Evolutionary conservation across 208 protist genomes (phyloP).

Genomic region (Leishmania mexicana): DNA sequence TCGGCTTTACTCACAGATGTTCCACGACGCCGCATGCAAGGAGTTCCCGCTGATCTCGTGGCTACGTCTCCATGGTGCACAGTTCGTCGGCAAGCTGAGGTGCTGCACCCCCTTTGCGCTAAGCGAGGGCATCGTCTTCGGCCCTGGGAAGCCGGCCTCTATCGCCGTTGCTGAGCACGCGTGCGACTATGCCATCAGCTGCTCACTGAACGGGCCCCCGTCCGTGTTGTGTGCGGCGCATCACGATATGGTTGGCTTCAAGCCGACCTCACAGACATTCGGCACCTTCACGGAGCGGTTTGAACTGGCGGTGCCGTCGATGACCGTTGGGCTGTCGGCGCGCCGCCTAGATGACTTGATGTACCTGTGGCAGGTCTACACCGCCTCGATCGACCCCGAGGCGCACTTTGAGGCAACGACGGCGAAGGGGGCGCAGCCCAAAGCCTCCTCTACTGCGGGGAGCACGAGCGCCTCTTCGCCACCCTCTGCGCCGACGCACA

Average conservation of each 20-base stretch:
- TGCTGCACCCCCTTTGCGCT: slow-evolving; percentile 69
- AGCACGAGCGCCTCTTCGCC: not conserved
- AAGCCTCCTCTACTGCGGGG: not conserved
- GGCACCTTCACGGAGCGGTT: slow-evolving; percentile 80
- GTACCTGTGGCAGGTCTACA: slow-evolving; percentile 89
- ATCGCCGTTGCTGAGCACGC: slow-evolving; percentile 52
- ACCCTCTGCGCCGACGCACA: not conserved
- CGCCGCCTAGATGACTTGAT: slow-evolving; percentile 78
- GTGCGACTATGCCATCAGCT: slow-evolving; percentile 83
- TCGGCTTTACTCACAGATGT: slow-evolving; percentile 55
- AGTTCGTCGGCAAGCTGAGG: slow-evolving; percentile 77
- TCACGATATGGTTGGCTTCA: slow-evolving; percentile 85
- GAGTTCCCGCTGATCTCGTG: slow-evolving; percentile 85
- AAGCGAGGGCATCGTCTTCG: slow-evolving; percentile 69
- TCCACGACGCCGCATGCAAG: slow-evolving; percentile 52
- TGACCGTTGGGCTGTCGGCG: slow-evolving; percentile 81
- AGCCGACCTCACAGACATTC: slow-evolving; percentile 87
- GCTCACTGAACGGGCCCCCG: slow-evolving; percentile 66
- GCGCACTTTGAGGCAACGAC: slow-evolving; percentile 39
- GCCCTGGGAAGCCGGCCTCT: slow-evolving; percentile 47
- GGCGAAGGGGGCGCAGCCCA: slow-evolving; percentile 1
- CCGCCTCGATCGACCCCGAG: slow-evolving; percentile 66
- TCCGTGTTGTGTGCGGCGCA: slow-evolving; percentile 59
- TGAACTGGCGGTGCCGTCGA: slow-evolving; percentile 63
- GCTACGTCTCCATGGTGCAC: slow-evolving; percentile 75